Base-by-base conservation (phyloP, 129 eudicot species). In the Flaveria linearis region DNA sequence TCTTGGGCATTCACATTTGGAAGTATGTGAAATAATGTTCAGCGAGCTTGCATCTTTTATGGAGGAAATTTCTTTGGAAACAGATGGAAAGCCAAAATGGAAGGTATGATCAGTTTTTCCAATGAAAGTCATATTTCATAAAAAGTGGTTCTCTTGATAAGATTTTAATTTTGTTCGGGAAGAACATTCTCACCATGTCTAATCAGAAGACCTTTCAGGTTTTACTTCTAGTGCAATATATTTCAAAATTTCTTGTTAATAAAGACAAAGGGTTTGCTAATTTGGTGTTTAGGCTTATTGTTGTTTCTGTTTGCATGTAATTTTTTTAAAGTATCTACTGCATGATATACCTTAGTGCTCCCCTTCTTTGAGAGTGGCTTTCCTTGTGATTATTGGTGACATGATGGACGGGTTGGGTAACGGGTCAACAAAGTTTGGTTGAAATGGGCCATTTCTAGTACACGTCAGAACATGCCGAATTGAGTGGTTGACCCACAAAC, bases 1-100 rank as follows among this genome's bases (percentile, higher is more conserved):
- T 65, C 98, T 94, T 79, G 98, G 98, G 55, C 96, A 94, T 80
- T 88, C 97, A 13, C 98, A 94, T 82, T 85, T 94, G 78, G 98
- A 88, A 84, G 96, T 94, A 73, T 88, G 97, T 78, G 98, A 94
- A 81, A 80, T 90, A 49, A 94, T 94, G 98, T 94, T 94, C 79
- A 84, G 93, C 16, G 97, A 94, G 85, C 97, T 94, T 76, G 84
- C 98, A 20, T 86, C 96, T 33, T 94, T 94, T 79, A 91, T 94
- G 64, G 97, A 94, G 57, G 98, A 94, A 61, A 82, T 91, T 30
- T 88, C 98, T 73, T 83, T 84, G 71, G 98, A 94, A 85, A 86
- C 96, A 33, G 98, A 94, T 65, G 97, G 93, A 64, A 94, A 94
- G 79, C 91, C 98, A 57, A 94, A 94, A 84, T 94, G 98, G 98